Conservation (phyloP, 1,284 basidiomycete species). For the Ceraceosorus guamensis region DNA sequence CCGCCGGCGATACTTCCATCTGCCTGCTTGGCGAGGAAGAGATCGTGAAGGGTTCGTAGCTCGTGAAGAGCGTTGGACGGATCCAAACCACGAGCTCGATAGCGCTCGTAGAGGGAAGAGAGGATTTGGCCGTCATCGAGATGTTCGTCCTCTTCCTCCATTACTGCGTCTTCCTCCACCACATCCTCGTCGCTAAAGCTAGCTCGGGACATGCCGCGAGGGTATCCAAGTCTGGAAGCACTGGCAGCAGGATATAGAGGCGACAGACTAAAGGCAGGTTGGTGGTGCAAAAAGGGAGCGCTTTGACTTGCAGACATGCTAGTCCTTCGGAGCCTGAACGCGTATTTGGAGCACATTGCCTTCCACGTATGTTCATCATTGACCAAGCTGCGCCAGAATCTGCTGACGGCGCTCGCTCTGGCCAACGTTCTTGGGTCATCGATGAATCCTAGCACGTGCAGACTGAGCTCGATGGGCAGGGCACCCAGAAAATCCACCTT, state of each 20-base stretch:
- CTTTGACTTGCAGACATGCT: not conserved
- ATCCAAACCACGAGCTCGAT: slow-evolving; percentile 31
- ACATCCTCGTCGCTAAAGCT: not conserved
- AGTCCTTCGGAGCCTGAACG: slow-evolving; percentile 1
- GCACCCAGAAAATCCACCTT: slow-evolving; percentile 77
- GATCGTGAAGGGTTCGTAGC: slow-evolving; percentile 32
- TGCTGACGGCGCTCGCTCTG: slow-evolving; percentile 66
- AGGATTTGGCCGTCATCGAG: slow-evolving; percentile 11
- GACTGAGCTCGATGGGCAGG: slow-evolving; percentile 73
- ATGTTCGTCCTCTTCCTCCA: slow-evolving; percentile 8
- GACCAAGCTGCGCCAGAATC: slow-evolving; percentile 69
- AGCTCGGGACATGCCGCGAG: not conserved
- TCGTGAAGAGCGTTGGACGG: slow-evolving; percentile 34
- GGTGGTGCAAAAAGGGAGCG: not conserved
- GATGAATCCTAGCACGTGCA: slow-evolving; percentile 74
- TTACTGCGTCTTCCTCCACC: too few species aligned
- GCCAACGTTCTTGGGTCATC: slow-evolving; percentile 72
- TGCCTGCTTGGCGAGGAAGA: slow-evolving; percentile 35
- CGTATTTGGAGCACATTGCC: slow-evolving; percentile 59
- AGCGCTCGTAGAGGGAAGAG: slow-evolving; percentile 28
- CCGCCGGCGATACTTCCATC: not conserved
- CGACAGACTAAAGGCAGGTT: not conserved
- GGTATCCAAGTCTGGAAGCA: not conserved
- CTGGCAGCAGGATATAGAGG: not conserved
- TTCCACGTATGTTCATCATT: slow-evolving; percentile 80